Evolutionary conservation across 2,329 filamentous ascomycete genomes (phyloP).

Genomic region (Stromatinia cepivora): DNA sequence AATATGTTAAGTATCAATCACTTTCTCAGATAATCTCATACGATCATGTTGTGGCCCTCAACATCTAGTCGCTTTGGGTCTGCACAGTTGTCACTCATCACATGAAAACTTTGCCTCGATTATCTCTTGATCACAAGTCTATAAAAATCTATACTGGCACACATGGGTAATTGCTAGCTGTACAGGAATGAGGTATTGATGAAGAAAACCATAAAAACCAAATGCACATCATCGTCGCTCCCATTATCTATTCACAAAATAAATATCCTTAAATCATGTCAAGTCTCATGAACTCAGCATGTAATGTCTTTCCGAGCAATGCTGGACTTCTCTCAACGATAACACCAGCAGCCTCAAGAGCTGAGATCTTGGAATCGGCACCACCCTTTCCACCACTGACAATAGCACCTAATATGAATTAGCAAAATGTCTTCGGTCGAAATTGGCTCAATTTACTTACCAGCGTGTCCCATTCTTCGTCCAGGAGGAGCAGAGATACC

Average conservation of each 20-base stretch:
- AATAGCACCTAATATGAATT: slow-evolving; percentile 63
- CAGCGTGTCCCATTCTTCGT: slow-evolving; percentile 97
- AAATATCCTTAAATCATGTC: slow-evolving; percentile 73
- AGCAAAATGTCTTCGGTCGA: slow-evolving; percentile 22
- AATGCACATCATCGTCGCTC: slow-evolving; percentile 34
- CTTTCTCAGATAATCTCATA: background rate
- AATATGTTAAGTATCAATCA: background rate
- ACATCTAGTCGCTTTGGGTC: background rate
- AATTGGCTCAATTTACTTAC: slow-evolving; percentile 45
- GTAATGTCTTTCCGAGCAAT: slow-evolving; percentile 86
- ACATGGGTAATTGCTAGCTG: slow-evolving; percentile 39
- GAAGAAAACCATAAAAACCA: slow-evolving; percentile 34
- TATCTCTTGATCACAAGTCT: slow-evolving; percentile 20
- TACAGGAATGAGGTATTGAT: slow-evolving; percentile 42
- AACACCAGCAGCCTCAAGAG: slow-evolving; percentile 89
- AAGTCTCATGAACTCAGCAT: slow-evolving; percentile 92
- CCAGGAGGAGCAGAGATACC: slow-evolving; percentile 97
- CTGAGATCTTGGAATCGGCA: slow-evolving; percentile 96
- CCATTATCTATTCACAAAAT: slow-evolving; percentile 35
- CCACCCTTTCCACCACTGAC: slow-evolving; percentile 97
- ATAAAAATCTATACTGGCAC: slow-evolving; percentile 25
- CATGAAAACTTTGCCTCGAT: background rate
- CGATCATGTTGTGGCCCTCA: background rate
- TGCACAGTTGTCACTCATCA: background rate
- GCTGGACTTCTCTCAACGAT: slow-evolving; percentile 95